These are phyloP conservation scores for Stemphylium vesicarium DNA, from an alignment of 2,329 filamentous ascomycete species.

Conservation along the genomic window DNA sequence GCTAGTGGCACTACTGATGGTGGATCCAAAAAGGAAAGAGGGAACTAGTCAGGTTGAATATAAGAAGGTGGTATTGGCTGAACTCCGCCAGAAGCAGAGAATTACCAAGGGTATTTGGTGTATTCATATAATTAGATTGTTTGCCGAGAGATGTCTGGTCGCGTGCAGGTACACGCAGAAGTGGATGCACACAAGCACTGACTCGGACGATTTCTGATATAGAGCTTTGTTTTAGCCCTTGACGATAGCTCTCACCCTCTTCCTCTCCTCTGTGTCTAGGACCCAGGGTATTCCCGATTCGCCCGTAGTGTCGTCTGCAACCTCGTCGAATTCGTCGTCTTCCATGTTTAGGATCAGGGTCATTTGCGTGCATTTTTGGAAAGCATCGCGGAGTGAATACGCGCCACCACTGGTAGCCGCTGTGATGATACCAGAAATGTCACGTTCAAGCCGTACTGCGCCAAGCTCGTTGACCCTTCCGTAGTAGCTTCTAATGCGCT, in stretches of 20 bases:
- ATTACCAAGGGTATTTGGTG: background rate
- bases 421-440: conserved; percentile 76
- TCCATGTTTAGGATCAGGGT: conserved; percentile 92
- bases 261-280: conserved; percentile 74
- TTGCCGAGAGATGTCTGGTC: conserved; percentile 20
- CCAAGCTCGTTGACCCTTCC: conserved; percentile 82
- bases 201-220: no score
- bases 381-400: conserved; percentile 79
- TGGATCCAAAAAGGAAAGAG: background rate
- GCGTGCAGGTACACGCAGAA: no score
- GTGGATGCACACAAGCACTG: no score
- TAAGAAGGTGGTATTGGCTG: no score
- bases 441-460: conserved; percentile 81
- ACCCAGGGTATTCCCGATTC: conserved; percentile 73
- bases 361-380: conserved; percentile 78
- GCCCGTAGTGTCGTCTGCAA: conserved; percentile 57
- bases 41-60: background rate
- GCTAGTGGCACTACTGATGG: background rate
- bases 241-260: conserved; percentile 73
- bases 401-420: conserved; percentile 69
- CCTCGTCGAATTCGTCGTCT: conserved; percentile 91
- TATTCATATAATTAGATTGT: conserved; percentile 23
- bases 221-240: conserved; percentile 27
- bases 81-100: no score
- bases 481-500: conserved; percentile 80